Conservation (phyloP, 495 filamentous ascomycete genomes). For the Tirmania nivea region DNA sequence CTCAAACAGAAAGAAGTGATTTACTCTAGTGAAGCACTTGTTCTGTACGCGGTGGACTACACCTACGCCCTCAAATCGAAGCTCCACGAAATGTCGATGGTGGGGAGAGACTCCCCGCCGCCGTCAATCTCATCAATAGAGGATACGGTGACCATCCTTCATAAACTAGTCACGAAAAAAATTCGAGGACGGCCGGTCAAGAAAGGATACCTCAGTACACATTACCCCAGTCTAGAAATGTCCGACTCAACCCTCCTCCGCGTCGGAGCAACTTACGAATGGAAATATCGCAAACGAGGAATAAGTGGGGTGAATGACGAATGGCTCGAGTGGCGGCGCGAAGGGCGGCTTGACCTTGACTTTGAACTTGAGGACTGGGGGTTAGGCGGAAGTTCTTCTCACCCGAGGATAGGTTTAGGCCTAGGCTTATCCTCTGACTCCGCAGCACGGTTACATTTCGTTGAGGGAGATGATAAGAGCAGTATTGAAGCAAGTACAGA, state of each 20-base stretch:
- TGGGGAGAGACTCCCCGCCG: background rate
- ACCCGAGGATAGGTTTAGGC: too few species aligned
- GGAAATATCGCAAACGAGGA: slow-evolving; percentile 8
- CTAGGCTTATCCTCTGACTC: too few species aligned
- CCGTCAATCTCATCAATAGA: slow-evolving; percentile 1
- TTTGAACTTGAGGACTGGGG: slow-evolving; percentile 9
- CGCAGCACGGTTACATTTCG: too few species aligned
- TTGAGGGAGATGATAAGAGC: too few species aligned
- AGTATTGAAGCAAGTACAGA: too few species aligned
- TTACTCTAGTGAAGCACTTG: slow-evolving; percentile 18
- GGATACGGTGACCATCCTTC: slow-evolving; percentile 14
- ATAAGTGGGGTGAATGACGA: slow-evolving; percentile 19
- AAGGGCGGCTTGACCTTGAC: slow-evolving; percentile 10
- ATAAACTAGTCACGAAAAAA: slow-evolving; percentile 7
- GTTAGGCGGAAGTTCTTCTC: too few species aligned
- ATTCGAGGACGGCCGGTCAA: slow-evolving; percentile 16
- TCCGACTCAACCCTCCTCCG: slow-evolving; percentile 13
- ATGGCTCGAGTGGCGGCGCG: slow-evolving; percentile 17
- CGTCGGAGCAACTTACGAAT: slow-evolving; percentile 15
- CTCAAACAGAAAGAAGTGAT: slow-evolving; percentile 17
- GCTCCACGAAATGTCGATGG: slow-evolving; percentile 5
- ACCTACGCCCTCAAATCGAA: slow-evolving; percentile 14
- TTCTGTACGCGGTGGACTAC: slow-evolving; percentile 14
- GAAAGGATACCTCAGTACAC: slow-evolving; percentile 15
- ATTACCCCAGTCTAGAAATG: slow-evolving; percentile 11